Conservation (phyloP, 768 basidiomycete genomes). For the Boletus patriciae region DNA sequence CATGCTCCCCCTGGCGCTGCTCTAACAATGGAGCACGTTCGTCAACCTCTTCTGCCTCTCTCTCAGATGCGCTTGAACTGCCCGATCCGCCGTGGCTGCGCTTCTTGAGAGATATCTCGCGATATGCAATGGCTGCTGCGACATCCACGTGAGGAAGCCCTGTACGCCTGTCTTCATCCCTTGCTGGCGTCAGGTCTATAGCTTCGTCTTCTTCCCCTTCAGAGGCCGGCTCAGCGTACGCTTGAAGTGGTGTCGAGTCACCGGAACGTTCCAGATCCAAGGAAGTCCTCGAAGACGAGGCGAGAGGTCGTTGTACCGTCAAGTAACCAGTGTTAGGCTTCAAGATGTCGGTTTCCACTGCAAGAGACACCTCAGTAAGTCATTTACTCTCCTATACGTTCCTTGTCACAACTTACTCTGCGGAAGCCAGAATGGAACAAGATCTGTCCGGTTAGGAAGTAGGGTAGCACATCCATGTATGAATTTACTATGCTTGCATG, state of each 20-base stretch:
- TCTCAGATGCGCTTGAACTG: conserved; percentile 6
- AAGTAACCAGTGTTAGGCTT: conserved; percentile 85
- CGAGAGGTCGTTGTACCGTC: conserved; percentile 72
- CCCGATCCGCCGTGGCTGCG: conserved; percentile 18
- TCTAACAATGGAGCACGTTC: conserved; percentile 42
- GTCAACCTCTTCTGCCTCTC: conserved; percentile 29
- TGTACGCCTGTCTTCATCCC: conserved; percentile 79
- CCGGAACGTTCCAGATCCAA: conserved; percentile 47
- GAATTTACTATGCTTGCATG: conserved; percentile 63
- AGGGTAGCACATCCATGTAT: conserved; percentile 96
- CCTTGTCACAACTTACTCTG: conserved; percentile 62
- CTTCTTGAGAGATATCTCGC: conserved; percentile 76
- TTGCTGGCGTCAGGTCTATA: conserved; percentile 62
- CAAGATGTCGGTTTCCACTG: conserved; percentile 93
- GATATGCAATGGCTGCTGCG: conserved; percentile 81
- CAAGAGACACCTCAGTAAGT: not conserved
- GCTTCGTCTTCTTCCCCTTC: conserved; percentile 94
- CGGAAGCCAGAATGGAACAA: conserved; percentile 98
- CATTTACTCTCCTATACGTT: not conserved
- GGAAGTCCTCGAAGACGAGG: conserved; percentile 45
- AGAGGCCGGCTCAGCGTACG: conserved; percentile 87
- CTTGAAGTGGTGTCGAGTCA: conserved; percentile 39
- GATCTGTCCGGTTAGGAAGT: conserved; percentile 86
- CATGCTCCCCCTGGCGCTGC: conserved; percentile 25
- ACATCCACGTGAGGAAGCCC: conserved; percentile 73